Conservation (phyloP, 495 filamentous ascomycete genomes). For the Hypoxylon perforatum region DNA sequence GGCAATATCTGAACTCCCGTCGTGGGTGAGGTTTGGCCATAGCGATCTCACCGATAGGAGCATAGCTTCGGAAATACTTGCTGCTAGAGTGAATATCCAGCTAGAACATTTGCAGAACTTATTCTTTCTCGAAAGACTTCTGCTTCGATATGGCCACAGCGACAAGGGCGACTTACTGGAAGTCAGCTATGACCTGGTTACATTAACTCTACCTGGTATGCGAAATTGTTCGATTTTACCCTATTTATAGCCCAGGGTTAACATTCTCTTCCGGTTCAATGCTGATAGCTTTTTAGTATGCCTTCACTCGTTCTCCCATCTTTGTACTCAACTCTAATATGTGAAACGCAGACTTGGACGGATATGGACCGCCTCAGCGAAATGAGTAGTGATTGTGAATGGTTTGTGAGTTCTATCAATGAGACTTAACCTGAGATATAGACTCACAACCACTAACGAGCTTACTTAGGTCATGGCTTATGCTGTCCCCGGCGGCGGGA, state of each 20-base stretch:
- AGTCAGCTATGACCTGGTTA: slow-evolving; percentile 64
- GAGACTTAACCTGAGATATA: no score
- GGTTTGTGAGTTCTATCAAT: slow-evolving; percentile 61
- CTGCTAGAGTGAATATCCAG: slow-evolving; percentile 51
- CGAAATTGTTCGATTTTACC: neutral
- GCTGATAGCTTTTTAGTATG: slow-evolving; percentile 21
- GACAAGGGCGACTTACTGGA: slow-evolving; percentile 63
- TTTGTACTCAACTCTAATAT: neutral
- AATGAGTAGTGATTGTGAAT: slow-evolving; percentile 64
- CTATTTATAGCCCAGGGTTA: neutral
- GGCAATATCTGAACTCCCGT: slow-evolving; percentile 38
- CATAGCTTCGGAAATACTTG: slow-evolving; percentile 37
- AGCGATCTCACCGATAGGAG: slow-evolving; percentile 44
- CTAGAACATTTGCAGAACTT: slow-evolving; percentile 66
- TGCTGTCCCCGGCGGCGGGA: slow-evolving; percentile 68
- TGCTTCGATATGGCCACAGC: slow-evolving; percentile 63
- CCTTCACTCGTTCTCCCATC: no score
- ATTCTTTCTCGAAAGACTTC: slow-evolving; percentile 68
- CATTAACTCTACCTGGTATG: slow-evolving; percentile 38
- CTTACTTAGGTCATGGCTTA: slow-evolving; percentile 58
- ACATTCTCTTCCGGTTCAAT: neutral
- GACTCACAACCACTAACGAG: slow-evolving; percentile 30
- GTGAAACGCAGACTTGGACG: neutral
- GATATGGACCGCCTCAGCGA: slow-evolving; percentile 60
- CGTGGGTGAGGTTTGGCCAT: slow-evolving; percentile 46